Evolutionary conservation across 2,329 filamentous ascomycete species (phyloP).

Genomic region (Phaeoacremonium minimum): DNA sequence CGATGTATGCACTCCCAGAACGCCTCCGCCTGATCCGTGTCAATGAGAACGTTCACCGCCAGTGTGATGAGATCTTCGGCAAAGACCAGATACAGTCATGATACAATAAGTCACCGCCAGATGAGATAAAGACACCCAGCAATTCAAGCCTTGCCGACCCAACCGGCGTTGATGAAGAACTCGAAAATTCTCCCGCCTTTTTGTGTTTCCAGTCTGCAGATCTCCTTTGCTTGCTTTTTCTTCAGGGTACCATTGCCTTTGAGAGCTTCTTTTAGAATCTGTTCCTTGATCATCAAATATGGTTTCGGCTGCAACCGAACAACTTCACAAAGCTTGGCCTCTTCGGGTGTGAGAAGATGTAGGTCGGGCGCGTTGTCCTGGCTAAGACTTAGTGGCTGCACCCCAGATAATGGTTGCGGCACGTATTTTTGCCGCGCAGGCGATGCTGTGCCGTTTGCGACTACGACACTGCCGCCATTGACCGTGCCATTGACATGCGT

Average conservation of each 20-base stretch:
- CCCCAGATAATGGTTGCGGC: slow-evolving; percentile 53
- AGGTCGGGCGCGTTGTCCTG: slow-evolving; percentile 76
- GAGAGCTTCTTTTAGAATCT: slow-evolving; percentile 83
- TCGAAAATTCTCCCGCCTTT: slow-evolving; percentile 88
- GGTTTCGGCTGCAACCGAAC: slow-evolving; percentile 88
- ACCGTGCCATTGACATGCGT: slow-evolving; percentile 47
- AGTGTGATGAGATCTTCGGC: too few species aligned
- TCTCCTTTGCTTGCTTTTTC: slow-evolving; percentile 88
- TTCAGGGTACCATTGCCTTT: slow-evolving; percentile 85
- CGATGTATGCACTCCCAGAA: too few species aligned
- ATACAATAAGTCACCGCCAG: too few species aligned
- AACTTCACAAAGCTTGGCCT: slow-evolving; percentile 79
- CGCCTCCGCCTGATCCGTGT: too few species aligned
- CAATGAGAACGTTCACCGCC: too few species aligned
- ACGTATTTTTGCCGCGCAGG: slow-evolving; percentile 45
- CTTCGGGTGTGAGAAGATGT: slow-evolving; percentile 80
- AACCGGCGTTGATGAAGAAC: slow-evolving; percentile 31
- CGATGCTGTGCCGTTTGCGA: slow-evolving; percentile 32
- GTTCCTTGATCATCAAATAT: slow-evolving; percentile 91
- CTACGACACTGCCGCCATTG: slow-evolving; percentile 37
- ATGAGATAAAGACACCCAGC: too few species aligned
- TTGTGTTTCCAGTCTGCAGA: slow-evolving; percentile 76
- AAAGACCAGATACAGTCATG: too few species aligned
- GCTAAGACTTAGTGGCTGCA: slow-evolving; percentile 62
- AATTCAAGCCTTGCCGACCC: background rate